Base-by-base conservation (phyloP, 2,329 filamentous ascomycete genomes). In the Didymosphaeria variabile region DNA sequence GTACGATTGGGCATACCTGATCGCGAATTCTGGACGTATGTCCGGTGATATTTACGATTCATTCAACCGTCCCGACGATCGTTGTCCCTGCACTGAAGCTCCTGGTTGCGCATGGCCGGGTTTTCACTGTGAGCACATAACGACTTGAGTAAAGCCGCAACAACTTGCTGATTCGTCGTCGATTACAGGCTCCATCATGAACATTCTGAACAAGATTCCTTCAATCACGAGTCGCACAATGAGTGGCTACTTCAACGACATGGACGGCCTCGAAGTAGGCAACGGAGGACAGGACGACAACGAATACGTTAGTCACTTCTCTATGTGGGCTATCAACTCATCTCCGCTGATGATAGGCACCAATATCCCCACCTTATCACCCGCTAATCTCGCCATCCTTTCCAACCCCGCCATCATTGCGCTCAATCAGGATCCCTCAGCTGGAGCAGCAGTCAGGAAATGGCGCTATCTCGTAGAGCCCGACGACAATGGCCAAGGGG, bases 391-490 rank as follows among this genome's bases (percentile, higher is more conserved):
- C 40, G 79, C 79, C 60, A 84, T 84, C 65, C 74, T 79, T 65
- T 79, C 77, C 52, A 83, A 85, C 64, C 81, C 82, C 0, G 83
- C 82, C 40, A 77, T 84, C 61, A 74, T 85, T 42, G 82, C 83
- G n/a, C 72, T 85, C 59, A 82, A 78, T 60, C 83, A 85, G 62
- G 83, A 85, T 61, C 77, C 81, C 0, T 69, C 72, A 15, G 80
- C 81, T 5, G 75, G 67, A 31, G 77, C 78, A 8, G 82, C 80
- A 3, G 69, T 77, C 21, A 78, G 84, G 10, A 76, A 79, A 38
- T 85, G 83, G 79, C 77, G 81, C 55, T 79, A 81, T 65, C 71
- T 77, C 42, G 77, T 81, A 12, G 78, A 81, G 52, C 72, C 72
- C 5, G 80, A 83, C 59, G 72, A 77, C 36, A 79, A 79, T 62